Evolutionary conservation across 2,329 filamentous ascomycete genomes (phyloP), one percentile per base, ranked within the genome.

Genomic region (Diaporthe sp.): DNA sequence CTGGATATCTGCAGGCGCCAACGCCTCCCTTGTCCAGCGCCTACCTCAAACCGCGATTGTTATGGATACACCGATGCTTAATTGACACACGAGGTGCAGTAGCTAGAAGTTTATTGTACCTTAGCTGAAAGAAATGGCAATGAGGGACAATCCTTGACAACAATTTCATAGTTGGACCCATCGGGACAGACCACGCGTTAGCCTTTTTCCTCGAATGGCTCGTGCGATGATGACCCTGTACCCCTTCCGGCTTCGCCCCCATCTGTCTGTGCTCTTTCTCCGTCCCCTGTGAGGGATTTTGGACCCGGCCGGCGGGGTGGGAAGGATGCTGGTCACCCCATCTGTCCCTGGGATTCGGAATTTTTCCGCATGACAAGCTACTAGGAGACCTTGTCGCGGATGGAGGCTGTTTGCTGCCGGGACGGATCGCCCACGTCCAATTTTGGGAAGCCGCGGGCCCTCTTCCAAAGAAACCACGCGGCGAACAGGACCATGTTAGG

Each of bases 11-110:
- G 57, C 57, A 60, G 22, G 20, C 57, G 34, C 57, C 22, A 42
- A n/a, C 37, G 20, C 10, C 17, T 42, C 31, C 22, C 31, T 10
- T n/a, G 34, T 9, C 57, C 34, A 42, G 20, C 4, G 22, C 34
- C 31, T 53, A 42, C 34, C 34, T 42, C 49, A 53, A 47, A 22
- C 65, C 34, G 20, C n/a, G n/a, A 28, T n/a, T 70, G 42, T 8
- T 28, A 51, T 17, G 13, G 15, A 22, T 12, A 17, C 20, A 22
- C 10, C 10, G 9, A 22, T 55, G 65, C 65, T 68, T 68, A 39
- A 68, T 68, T 53, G 47, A 68, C 65, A 68, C 65, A 68, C 65
- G 13, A 68, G 47, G n/a, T 70, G 65, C 65, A 70, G 65, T 70
- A 70, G 65, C 49, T 20, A 31, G 49, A 39, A 70, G 34, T 55